These are phyloP conservation scores for Nitzschia inconspicua DNA, from an alignment of 108 stramenopile species.

Conservation along the genomic window DNA sequence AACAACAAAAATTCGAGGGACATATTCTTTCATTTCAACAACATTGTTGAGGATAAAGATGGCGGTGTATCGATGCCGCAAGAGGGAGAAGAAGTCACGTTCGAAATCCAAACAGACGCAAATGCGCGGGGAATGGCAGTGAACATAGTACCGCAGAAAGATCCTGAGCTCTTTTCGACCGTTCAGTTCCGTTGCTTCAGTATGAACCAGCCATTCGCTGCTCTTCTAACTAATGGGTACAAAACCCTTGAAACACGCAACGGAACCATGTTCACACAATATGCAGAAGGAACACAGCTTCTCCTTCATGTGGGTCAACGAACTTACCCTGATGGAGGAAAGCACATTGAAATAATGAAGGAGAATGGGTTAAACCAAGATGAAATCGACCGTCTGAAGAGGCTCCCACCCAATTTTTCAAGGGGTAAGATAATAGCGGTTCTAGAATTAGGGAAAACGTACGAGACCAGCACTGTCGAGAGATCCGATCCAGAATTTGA, in stretches of 20 bases:
- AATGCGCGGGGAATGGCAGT: constrained; percentile 40
- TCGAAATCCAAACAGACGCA: constrained; percentile 27
- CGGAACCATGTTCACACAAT: constrained; percentile 74
- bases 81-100: constrained; percentile 55
- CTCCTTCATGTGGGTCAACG: constrained; percentile 73
- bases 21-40: constrained; percentile 67
- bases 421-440: constrained; percentile 69
- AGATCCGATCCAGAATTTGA: constrained; percentile 57
- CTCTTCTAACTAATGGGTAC: constrained; percentile 75
- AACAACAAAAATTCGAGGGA: constrained; percentile 37
- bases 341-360: constrained; percentile 67
- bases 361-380: constrained; percentile 34
- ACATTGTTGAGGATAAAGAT: constrained; percentile 16
- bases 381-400: constrained; percentile 53
- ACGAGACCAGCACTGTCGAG: constrained; percentile 49
- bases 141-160: not conserved
- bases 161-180: constrained; percentile 14
- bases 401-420: constrained; percentile 52
- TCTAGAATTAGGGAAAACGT: constrained; percentile 70
- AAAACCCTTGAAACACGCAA: constrained; percentile 82
- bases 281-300: constrained; percentile 66
- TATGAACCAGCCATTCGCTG: constrained; percentile 83
- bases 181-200: constrained; percentile 52
- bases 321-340: constrained; percentile 74
- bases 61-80: constrained; percentile 21